phyloP scores from a whole-genome alignment of 768 basidiomycete species.

The Pulveroboletus sp. region DNA sequence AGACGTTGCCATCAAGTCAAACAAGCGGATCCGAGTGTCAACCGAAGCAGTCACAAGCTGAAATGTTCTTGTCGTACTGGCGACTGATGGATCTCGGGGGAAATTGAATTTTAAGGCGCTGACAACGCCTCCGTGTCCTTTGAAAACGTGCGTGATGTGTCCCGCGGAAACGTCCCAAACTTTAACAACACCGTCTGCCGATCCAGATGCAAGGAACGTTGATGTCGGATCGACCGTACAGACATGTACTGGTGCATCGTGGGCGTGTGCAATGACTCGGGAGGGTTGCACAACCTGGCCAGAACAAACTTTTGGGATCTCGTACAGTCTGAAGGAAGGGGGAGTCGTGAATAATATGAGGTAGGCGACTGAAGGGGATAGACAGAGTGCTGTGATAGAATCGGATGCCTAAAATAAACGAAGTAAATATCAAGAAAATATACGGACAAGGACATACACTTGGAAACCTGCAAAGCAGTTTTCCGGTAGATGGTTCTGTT shows the following conservation, averaged over 20 bases:
- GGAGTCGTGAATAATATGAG: conserved; percentile 81
- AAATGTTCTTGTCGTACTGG: conserved; percentile 52
- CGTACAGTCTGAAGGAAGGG: conserved; percentile 79
- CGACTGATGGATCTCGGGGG: conserved; percentile 55
- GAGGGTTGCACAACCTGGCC: conserved; percentile 60
- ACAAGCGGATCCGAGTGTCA: conserved; percentile 90
- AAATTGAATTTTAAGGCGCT: conserved; percentile 87
- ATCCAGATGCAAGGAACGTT: conserved; percentile 90
- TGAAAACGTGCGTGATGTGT: conserved; percentile 91
- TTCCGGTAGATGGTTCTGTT: conserved; percentile 75
- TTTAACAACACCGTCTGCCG: conserved; percentile 95
- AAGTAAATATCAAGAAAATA: conserved; percentile 1
- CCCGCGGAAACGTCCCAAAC: conserved; percentile 91
- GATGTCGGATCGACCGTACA: conserved; percentile 83
- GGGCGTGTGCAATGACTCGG: conserved; percentile 79
- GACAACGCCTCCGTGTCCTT: conserved; percentile 97
- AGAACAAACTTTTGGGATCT: conserved; percentile 54
- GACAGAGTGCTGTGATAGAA: conserved; percentile 77
- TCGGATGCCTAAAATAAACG: conserved; percentile 70
- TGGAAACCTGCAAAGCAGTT: conserved; percentile 74
- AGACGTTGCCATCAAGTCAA: conserved; percentile 72
- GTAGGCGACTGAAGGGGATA: conserved; percentile 72
- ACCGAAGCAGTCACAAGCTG: conserved; percentile 88
- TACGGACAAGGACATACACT: conserved; percentile 57
- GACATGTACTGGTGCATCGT: conserved; percentile 92